Evolutionary conservation across 306 rosid species (phyloP).

Genomic region (Begonia loranthoides): DNA sequence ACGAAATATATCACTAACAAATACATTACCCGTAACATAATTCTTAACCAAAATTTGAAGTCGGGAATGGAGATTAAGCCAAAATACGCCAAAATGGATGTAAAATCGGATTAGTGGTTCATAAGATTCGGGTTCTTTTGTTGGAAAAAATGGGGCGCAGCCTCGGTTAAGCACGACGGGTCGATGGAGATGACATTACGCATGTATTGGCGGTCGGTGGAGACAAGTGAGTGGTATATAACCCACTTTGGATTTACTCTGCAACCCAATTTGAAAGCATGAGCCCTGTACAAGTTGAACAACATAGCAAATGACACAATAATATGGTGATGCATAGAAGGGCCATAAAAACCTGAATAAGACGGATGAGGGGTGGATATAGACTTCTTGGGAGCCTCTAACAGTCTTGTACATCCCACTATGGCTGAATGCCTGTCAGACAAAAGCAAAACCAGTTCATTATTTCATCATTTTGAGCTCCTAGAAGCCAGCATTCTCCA

Average conservation of each 20-base stretch:
- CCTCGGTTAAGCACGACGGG: slow-evolving; percentile 66
- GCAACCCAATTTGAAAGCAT: too few species aligned
- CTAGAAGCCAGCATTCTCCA: too few species aligned
- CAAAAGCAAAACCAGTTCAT: not conserved
- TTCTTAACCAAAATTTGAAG: too few species aligned
- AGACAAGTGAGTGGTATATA: slow-evolving; percentile 59
- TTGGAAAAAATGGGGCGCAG: slow-evolving; percentile 86
- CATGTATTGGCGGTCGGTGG: slow-evolving; percentile 82
- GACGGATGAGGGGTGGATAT: slow-evolving; percentile 85
- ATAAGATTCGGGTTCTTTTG: slow-evolving; percentile 32
- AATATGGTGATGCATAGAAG: too few species aligned
- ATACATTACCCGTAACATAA: too few species aligned
- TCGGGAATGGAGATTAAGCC: too few species aligned
- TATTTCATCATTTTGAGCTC: not conserved
- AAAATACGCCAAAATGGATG: not conserved
- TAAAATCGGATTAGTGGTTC: slow-evolving; percentile 14
- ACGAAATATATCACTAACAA: too few species aligned
- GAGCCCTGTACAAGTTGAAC: too few species aligned
- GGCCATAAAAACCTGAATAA: slow-evolving; percentile 54
- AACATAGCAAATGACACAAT: too few species aligned
- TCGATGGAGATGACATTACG: slow-evolving; percentile 76
- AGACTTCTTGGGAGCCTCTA: slow-evolving; percentile 82
- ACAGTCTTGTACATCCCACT: slow-evolving; percentile 73
- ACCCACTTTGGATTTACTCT: slow-evolving; percentile 98
- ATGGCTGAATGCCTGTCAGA: slow-evolving; percentile 58